Evolutionary conservation across 192 early-diverging fungal genomes (phyloP).

Genomic region (Coemansia sp.): DNA sequence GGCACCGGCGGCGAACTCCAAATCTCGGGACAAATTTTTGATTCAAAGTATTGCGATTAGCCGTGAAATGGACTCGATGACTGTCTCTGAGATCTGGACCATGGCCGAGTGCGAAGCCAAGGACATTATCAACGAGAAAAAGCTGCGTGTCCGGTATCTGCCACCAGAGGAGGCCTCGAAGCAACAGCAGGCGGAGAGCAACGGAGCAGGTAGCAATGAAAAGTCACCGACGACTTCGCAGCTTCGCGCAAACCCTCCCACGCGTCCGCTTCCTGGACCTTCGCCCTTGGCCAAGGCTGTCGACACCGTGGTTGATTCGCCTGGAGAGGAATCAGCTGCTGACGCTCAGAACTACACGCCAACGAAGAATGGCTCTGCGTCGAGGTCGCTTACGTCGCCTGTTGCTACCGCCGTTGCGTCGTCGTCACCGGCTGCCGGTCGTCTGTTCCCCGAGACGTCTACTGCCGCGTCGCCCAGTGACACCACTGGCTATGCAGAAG

Average conservation of each 20-base stretch:
- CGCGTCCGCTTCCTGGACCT: slow-evolving; percentile 29
- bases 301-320: slow-evolving; percentile 8
- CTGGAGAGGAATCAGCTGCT: slow-evolving; percentile 9
- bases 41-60: slow-evolving; percentile 84
- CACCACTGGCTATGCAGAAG: slow-evolving; percentile 17
- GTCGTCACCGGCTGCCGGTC: too few species aligned
- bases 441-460: slow-evolving; percentile 42
- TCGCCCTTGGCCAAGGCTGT: slow-evolving; percentile 29
- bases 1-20: slow-evolving; percentile 73
- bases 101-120: slow-evolving; percentile 62
- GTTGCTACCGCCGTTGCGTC: too few species aligned
- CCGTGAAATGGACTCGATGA: slow-evolving; percentile 63
- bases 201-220: too few species aligned
- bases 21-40: slow-evolving; percentile 97
- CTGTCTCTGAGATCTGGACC: slow-evolving; percentile 70
- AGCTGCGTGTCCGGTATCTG: slow-evolving; percentile 63
- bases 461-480: slow-evolving; percentile 21
- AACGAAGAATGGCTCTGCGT: too few species aligned
- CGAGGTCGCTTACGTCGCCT: too few species aligned
- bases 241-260: slow-evolving; percentile 14
- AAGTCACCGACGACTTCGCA: too few species aligned
- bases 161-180: slow-evolving; percentile 49
- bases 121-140: slow-evolving; percentile 66
- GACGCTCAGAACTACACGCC: too few species aligned
- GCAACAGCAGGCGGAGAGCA: too few species aligned